Base-by-base conservation (phyloP, 2,329 filamentous ascomycete genomes). In the Helicocarpus griseus region DNA sequence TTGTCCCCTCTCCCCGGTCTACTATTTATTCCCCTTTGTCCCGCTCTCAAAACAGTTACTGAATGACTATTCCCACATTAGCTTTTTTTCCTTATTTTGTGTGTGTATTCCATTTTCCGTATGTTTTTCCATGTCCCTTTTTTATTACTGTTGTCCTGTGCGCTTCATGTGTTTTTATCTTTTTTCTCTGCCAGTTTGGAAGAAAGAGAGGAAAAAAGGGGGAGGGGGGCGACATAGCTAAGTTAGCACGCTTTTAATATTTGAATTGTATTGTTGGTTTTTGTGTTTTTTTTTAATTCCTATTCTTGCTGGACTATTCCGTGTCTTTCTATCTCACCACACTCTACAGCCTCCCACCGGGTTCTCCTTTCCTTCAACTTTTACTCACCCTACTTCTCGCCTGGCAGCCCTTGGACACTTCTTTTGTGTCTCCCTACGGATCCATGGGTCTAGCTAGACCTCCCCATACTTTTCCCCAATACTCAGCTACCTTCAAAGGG, bases 11-110 rank as follows among this genome's bases (percentile, higher is more conserved):
- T 24, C 19, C 21, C 44, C 9, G 6, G 8, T 26, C 44, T 35
- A 35, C 44, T 47, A 36, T 47, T 35, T 47, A 36, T 36, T 47
- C 29, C 44, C 44, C 28, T 31, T 47, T 47, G 19, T 47, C 44
- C 35, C 21, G 28, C 13, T 47, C 44, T 47, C 19, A 47, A 35
- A 36, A 47, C 44, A 47, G 19, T 36, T 35, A 47, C 44, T 47
- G 44, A 47, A 47, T 47, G 44, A 47, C 44, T 47, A 47, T 47
- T 47, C 44, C 44, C 44, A 47, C 35, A 35, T 47, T 47, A 47
- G 29, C 44, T 35, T 35, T 36, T 35, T 28, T 46, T 24, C 21
- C 21, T 6, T 11, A 22, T 19, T 24, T 36, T n/a, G 14, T 26
- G 21, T 13, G 17, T 33, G 5, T 36, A 11, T 36, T 22, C 14